These are phyloP conservation scores for Pugionium dolabratum DNA, from an alignment of 345 rosid species.

Conservation along the genomic window DNA sequence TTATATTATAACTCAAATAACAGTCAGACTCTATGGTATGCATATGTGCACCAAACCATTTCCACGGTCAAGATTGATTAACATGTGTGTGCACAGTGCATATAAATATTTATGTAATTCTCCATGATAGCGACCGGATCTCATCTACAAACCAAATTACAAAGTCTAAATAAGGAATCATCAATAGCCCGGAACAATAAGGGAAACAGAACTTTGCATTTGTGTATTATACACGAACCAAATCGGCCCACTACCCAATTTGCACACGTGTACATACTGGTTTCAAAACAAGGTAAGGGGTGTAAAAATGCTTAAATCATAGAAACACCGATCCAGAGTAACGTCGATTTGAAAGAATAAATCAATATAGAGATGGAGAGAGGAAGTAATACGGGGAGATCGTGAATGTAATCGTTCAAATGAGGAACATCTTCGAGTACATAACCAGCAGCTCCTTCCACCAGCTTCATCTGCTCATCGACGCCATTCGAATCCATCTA, in stretches of 20 bases:
- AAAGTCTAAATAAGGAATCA: neutral
- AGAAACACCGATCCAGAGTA: conserved; percentile 11
- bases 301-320: neutral
- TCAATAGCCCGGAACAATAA: conserved; percentile 11
- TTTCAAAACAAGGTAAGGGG: conserved; percentile 4
- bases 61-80: neutral
- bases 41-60: neutral
- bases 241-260: neutral
- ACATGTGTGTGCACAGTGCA: too few species aligned
- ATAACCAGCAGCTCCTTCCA: conserved; percentile 58
- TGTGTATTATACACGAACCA: neutral
- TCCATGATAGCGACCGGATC: conserved; percentile 31
- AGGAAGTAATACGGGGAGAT: conserved; percentile 55
- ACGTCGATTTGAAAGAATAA: neutral
- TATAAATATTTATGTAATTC: neutral
- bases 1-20: neutral
- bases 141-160: neutral
- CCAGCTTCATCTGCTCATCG: conserved; percentile 41
- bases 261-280: conserved; percentile 29
- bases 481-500: conserved; percentile 37
- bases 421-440: conserved; percentile 86
- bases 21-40: neutral
- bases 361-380: neutral
- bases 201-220: neutral
- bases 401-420: conserved; percentile 61